These are phyloP conservation scores for Pterothamnion heteromorphum DNA, from an alignment of 31 red algal species.

Conservation along the genomic window DNA sequence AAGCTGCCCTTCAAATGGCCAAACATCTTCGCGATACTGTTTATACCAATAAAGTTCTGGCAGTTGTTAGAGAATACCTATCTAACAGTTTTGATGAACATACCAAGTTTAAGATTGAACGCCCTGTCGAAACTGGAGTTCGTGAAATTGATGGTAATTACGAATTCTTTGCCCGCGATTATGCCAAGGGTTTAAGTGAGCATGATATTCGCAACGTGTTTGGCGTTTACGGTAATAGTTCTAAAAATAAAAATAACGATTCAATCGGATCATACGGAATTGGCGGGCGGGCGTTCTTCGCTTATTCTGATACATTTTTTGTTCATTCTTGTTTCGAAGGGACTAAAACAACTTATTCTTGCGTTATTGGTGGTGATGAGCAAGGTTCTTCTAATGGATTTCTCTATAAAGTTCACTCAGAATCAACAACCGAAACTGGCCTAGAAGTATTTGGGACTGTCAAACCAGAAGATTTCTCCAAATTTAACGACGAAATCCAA, in stretches of 20 bases:
- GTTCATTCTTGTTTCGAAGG: background rate
- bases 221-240: background rate
- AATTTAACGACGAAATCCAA: too few species aligned
- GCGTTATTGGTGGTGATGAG: background rate
- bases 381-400: too few species aligned
- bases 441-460: too few species aligned
- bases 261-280: background rate
- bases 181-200: background rate
- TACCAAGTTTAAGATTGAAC: background rate
- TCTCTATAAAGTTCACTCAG: too few species aligned
- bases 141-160: too few species aligned
- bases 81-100: background rate
- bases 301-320: background rate
- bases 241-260: background rate
- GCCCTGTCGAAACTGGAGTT: background rate
- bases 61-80: background rate
- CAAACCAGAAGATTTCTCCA: too few species aligned
- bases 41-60: background rate
- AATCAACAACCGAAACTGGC: too few species aligned
- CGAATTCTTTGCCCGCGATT: background rate
- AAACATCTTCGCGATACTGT: background rate
- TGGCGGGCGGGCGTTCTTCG: background rate
- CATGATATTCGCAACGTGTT: background rate
- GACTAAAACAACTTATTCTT: background rate
- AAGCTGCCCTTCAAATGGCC: background rate